Evolutionary conservation across 768 basidiomycete genomes (phyloP).

Genomic region (Leccinum incarnatum): DNA sequence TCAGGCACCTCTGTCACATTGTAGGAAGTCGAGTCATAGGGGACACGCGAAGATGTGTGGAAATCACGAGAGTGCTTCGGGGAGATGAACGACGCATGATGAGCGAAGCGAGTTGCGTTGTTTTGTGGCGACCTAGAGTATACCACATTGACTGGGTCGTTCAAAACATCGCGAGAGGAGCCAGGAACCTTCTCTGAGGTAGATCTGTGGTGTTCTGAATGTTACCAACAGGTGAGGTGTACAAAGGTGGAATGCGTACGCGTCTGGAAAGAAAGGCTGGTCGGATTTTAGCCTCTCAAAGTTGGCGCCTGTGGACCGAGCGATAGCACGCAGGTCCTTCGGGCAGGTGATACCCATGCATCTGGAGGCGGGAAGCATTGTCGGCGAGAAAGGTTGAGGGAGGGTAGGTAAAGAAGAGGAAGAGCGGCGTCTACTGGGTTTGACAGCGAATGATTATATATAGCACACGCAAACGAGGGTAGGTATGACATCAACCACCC

Average conservation of each 20-base stretch:
- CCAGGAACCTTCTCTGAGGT: conserved; percentile 27
- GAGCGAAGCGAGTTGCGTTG: not conserved
- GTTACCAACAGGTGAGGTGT: conserved; percentile 35
- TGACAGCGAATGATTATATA: not conserved
- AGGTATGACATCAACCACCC: conserved; percentile 24
- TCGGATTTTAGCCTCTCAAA: conserved; percentile 28
- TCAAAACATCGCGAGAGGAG: not conserved
- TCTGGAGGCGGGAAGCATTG: conserved; percentile 29
- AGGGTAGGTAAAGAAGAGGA: not conserved
- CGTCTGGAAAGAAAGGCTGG: conserved; percentile 31
- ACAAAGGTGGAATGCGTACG: conserved; percentile 33
- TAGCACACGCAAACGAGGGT: not conserved
- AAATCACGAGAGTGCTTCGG: conserved; percentile 20
- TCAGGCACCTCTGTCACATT: conserved; percentile 25
- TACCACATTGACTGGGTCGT: not conserved
- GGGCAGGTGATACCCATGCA: conserved; percentile 41
- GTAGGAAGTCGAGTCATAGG: conserved; percentile 27
- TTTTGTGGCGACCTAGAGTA: not conserved
- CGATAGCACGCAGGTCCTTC: conserved; percentile 32
- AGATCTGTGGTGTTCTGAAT: conserved; percentile 28
- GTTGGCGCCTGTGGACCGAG: conserved; percentile 37
- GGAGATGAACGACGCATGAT: not conserved
- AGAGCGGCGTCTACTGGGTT: conserved; percentile 1
- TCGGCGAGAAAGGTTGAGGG: not conserved
- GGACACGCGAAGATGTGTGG: conserved; percentile 19